phyloP scores from a whole-genome alignment of 331 rosid genomes.

The Stylosanthes scabra region DNA sequence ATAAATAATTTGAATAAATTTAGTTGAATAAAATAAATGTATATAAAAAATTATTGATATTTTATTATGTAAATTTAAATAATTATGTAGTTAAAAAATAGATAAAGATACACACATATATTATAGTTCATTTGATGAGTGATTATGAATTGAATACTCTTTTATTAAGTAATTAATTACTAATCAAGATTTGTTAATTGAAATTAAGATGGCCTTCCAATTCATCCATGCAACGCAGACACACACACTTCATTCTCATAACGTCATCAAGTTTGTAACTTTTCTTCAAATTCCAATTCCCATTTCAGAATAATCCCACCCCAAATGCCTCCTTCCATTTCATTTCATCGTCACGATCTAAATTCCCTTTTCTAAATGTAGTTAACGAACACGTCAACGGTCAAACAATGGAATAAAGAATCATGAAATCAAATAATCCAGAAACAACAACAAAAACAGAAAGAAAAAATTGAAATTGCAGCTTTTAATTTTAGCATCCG shows the following conservation, averaged over 20 bases:
- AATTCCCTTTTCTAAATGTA: background rate
- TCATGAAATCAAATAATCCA: background rate
- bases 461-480: no score
- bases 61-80: no score
- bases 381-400: background rate
- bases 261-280: no score
- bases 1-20: no score
- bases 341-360: background rate
- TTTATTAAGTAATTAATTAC: no score
- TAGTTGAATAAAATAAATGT: no score
- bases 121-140: no score
- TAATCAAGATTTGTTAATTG: no score
- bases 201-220: background rate
- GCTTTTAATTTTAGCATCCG: background rate
- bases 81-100: no score
- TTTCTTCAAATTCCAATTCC: background rate
- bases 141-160: no score
- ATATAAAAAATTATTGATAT: no score
- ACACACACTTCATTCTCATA: background rate
- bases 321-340: background rate
- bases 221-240: constrained; percentile 1
- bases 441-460: background rate
- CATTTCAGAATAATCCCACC: background rate
- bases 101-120: no score
- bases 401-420: background rate